phyloP scores from a whole-genome alignment of 176 grass and related monocot species.

The Zizania latifolia region DNA sequence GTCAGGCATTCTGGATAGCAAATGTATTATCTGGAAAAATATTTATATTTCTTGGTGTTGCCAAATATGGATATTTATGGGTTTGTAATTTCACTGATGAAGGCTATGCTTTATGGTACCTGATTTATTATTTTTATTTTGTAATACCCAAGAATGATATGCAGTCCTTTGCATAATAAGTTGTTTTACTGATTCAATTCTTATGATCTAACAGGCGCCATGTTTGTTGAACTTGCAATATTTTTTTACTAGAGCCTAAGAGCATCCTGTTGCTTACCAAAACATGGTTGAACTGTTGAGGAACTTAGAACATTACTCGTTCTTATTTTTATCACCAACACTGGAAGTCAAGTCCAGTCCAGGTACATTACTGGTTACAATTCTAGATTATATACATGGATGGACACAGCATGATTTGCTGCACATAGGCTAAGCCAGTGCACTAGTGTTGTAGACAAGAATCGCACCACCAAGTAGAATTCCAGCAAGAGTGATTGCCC shows the following conservation, averaged over 20 bases:
- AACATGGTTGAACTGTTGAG: background rate
- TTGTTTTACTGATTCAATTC: background rate
- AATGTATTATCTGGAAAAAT: background rate
- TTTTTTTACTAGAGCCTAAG: background rate
- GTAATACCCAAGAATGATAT: background rate
- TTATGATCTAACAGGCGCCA: background rate
- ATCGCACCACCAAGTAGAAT: background rate
- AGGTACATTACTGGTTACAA: background rate
- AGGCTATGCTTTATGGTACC: background rate
- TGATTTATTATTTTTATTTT: background rate
- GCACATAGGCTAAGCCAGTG: background rate
- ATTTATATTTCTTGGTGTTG: background rate
- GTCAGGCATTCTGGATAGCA: background rate
- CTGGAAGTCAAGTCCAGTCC: background rate
- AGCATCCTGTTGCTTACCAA: background rate
- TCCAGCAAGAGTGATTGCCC: background rate
- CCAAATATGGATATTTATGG: background rate
- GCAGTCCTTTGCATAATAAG: background rate
- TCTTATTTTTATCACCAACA: background rate
- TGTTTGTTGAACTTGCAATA: background rate
- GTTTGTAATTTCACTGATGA: background rate
- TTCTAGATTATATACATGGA: background rate
- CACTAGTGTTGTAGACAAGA: background rate
- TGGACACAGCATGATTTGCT: background rate
- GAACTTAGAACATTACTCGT: background rate